Percentiles rank a stretch among this genome's conserved stretches.
Evolutionary conservation across 2,329 filamentous ascomycete species (phyloP).

Genomic region (Beauveria sp.): DNA sequence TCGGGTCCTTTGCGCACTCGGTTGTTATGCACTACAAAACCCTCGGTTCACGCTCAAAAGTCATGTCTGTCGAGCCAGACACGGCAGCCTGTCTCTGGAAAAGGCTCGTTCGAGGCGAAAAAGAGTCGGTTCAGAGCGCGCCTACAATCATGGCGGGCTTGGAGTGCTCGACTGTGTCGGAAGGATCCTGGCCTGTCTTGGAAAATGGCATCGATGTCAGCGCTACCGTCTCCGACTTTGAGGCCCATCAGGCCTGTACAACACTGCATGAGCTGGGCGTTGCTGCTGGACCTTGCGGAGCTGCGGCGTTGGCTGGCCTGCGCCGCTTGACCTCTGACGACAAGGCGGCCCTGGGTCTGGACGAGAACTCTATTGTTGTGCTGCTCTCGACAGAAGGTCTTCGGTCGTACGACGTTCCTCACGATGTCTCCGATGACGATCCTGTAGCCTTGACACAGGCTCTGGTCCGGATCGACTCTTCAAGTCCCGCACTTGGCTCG

Average conservation of each 20-base stretch:
- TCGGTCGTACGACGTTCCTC: conserved; percentile 24
- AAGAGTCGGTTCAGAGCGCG: conserved; percentile 43
- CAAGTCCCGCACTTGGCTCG: conserved; percentile 35
- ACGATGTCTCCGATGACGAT: conserved; percentile 33
- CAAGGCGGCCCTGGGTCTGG: conserved; percentile 28
- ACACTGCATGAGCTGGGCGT: conserved; percentile 43
- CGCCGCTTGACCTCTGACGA: conserved; percentile 33
- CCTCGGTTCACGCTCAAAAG: conserved; percentile 19
- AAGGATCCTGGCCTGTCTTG: conserved; percentile 56
- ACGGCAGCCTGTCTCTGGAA: conserved; percentile 51
- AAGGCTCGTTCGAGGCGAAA: conserved; percentile 40
- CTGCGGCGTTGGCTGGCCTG: conserved; percentile 49
- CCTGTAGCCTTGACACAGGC: conserved; percentile 33
- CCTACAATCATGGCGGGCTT: conserved; percentile 68
- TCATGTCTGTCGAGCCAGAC: conserved; percentile 65
- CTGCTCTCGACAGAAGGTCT: conserved; percentile 55
- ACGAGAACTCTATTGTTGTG: conserved; percentile 49
- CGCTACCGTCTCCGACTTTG: conserved; percentile 51
- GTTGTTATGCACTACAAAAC: conserved; percentile 59
- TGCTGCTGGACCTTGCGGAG: conserved; percentile 55
- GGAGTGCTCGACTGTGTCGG: conserved; percentile 63
- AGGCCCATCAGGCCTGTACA: conserved; percentile 51
- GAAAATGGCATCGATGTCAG: conserved; percentile 50
- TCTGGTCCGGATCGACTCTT: conserved; percentile 41
- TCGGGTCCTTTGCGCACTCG: conserved; percentile 65